These are phyloP conservation scores for Coccomyxa sp. DNA, from an alignment of 139 green algal species.

Conservation along the genomic window DNA sequence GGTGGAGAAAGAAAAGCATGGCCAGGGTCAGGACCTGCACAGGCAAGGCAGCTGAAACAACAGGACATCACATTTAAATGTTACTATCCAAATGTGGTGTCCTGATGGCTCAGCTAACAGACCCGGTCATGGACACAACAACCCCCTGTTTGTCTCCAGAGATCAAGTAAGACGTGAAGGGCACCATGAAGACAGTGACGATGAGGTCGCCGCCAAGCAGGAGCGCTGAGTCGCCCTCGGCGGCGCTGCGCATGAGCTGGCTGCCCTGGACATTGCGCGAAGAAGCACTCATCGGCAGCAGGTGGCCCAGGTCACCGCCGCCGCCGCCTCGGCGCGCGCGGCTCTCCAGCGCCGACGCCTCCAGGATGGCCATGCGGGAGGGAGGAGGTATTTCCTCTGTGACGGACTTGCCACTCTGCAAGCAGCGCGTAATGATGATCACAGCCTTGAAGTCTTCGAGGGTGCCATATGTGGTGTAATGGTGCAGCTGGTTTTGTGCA, in stretches of 20 bases:
- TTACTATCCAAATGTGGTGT: background rate
- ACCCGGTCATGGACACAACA: background rate
- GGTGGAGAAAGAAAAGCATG: background rate
- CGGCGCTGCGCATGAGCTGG: slow-evolving; percentile 27
- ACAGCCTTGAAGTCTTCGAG: too few species aligned
- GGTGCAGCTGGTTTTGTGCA: too few species aligned
- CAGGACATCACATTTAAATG: too few species aligned
- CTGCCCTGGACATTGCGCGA: background rate
- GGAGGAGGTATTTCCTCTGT: too few species aligned
- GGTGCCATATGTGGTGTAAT: too few species aligned
- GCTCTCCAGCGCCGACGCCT: background rate
- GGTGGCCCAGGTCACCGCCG: background rate
- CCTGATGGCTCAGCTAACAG: background rate
- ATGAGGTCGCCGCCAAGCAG: slow-evolving; percentile 54
- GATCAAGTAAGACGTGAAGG: background rate
- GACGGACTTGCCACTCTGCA: too few species aligned
- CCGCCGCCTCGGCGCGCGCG: too few species aligned
- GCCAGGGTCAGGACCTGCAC: background rate
- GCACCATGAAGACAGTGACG: slow-evolving; percentile 29
- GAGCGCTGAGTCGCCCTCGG: slow-evolving; percentile 35
- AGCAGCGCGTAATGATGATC: too few species aligned
- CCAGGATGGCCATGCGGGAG: background rate
- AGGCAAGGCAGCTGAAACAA: too few species aligned
- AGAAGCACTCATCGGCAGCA: background rate
- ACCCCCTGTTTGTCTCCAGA: background rate